phyloP scores from a whole-genome alignment of 768 basidiomycete species.

The Lentinula detonsa region DNA sequence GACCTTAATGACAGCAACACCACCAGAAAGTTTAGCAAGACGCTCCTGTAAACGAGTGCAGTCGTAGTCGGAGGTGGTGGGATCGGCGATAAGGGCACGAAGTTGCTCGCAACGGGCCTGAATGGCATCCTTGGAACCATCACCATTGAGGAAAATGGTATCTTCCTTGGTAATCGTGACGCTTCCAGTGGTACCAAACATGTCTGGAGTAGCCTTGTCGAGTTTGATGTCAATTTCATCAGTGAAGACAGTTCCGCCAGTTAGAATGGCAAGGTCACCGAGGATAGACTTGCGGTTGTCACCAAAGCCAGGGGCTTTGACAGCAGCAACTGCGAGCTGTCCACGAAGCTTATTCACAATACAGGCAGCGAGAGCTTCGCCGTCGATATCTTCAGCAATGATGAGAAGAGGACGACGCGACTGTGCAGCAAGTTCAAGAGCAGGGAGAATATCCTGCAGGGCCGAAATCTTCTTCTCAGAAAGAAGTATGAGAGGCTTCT shows the following conservation, averaged over 20 bases:
- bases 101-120: conserved; percentile 93
- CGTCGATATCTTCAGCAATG: conserved; percentile 97
- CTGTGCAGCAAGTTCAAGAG: conserved; percentile 78
- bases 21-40: conserved; percentile 91
- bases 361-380: conserved; percentile 95
- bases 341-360: conserved; percentile 99
- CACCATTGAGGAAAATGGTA: conserved; percentile 95
- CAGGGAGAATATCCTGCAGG: conserved; percentile 91
- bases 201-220: conserved; percentile 71
- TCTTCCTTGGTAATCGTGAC: conserved; percentile 98
- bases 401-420: conserved; percentile 87
- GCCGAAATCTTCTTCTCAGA: conserved; percentile 97
- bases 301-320: conserved; percentile 98
- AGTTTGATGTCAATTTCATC: conserved; percentile 97
- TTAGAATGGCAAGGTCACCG: conserved; percentile 94
- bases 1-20: conserved; percentile 98
- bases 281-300: conserved; percentile 99
- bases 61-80: conserved; percentile 90
- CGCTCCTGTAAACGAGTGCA: conserved; percentile 93
- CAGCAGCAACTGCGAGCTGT: conserved; percentile 87
- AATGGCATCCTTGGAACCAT: conserved; percentile 74
- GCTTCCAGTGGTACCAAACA: conserved; percentile 81
- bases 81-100: conserved; percentile 73
- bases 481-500: conserved; percentile 91
- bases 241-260: conserved; percentile 96